Evolutionary conservation across 73 alveolate genomes (phyloP).

Genomic region (Paramecium tetraurelia): DNA sequence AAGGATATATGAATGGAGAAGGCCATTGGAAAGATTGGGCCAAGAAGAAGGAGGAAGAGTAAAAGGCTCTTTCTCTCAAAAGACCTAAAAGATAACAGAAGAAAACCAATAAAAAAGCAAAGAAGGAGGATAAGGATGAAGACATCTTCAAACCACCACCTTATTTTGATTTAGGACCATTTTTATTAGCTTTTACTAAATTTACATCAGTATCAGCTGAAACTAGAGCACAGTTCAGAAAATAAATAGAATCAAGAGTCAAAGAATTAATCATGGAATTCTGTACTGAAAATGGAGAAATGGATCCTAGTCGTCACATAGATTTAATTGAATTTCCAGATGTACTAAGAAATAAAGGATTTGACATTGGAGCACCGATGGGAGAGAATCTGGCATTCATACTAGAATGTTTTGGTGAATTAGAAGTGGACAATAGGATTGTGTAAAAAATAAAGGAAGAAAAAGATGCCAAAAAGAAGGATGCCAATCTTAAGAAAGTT

Average conservation of each 20-base stretch:
- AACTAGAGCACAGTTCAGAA: constrained; percentile 85
- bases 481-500: constrained; percentile 56
- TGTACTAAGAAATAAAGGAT: constrained; percentile 81
- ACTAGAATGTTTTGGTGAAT: constrained; percentile 94
- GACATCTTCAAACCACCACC: constrained; percentile 90
- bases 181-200: constrained; percentile 86
- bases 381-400: constrained; percentile 89
- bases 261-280: constrained; percentile 86
- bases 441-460: constrained; percentile 72
- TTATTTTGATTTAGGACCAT: constrained; percentile 94
- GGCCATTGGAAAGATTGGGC: constrained; percentile 99
- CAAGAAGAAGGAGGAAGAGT: constrained; percentile 82
- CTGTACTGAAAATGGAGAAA: constrained; percentile 93
- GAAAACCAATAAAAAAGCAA: constrained; percentile 84
- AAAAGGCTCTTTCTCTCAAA: constrained; percentile 42
- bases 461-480: constrained; percentile 65
- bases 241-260: constrained; percentile 76
- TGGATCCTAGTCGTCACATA: constrained; percentile 84
- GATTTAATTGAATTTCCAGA: constrained; percentile 75
- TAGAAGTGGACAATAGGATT: constrained; percentile 76
- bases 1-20: constrained; percentile 92
- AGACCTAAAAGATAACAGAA: constrained; percentile 76
- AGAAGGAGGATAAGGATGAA: constrained; percentile 88
- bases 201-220: constrained; percentile 88
- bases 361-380: constrained; percentile 78